These are phyloP conservation scores for Blastobotrys muscicola DNA, from an alignment of 805 yeast species.

Conservation along the genomic window DNA sequence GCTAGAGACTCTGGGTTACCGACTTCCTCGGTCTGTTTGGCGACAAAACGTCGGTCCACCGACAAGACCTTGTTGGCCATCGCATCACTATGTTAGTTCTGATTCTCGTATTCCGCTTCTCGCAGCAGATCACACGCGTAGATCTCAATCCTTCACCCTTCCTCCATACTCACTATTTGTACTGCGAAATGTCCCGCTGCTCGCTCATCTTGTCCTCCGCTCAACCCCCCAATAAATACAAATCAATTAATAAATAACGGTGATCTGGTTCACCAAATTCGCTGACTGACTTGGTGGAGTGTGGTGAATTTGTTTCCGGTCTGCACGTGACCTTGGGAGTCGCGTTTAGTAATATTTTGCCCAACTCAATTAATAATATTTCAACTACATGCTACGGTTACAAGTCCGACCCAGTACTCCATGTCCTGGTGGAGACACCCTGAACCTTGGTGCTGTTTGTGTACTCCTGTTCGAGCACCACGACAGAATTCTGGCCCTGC, in stretches of 20 bases:
- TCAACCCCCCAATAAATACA: no score
- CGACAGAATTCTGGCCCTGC: not conserved
- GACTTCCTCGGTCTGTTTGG: conserved; percentile 30
- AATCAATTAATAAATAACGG: no score
- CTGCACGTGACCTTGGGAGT: no score
- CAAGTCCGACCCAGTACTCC: no score
- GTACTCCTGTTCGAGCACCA: conserved; percentile 1
- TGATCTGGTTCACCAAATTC: not conserved
- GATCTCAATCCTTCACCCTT: no score
- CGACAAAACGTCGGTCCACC: conserved; percentile 45
- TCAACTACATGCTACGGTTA: no score
- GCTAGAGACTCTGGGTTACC: conserved; percentile 63
- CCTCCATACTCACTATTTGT: conserved; percentile 13
- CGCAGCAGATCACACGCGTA: no score
- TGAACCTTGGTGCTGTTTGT: not conserved
- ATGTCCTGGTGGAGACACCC: not conserved
- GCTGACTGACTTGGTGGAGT: no score
- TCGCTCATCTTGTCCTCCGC: conserved; percentile 2
- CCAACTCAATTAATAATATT: no score
- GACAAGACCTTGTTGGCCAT: conserved; percentile 67
- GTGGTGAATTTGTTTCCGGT: no score
- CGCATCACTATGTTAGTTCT: conserved; percentile 15
- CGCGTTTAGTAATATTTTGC: no score
- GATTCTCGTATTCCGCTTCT: not conserved
- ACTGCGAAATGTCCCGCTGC: conserved; percentile 11